Evolutionary conservation across 78 protist species (phyloP).

Genomic region (Dictyostelium purpureum): DNA sequence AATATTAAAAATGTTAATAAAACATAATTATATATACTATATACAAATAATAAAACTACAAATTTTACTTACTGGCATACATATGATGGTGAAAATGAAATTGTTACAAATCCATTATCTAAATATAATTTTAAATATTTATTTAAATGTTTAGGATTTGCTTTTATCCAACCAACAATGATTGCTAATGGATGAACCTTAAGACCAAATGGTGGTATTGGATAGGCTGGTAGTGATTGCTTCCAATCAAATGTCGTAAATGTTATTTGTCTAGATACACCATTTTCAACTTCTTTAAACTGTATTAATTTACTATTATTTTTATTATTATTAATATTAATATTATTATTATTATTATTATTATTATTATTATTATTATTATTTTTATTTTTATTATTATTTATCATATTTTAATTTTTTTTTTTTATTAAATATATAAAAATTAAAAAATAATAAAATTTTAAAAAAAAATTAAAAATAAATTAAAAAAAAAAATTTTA

Average conservation of each 20-base stretch:
- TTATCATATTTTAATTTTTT: too few relatives aligned
- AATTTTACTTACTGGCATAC: constrained; percentile 25
- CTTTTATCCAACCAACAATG: constrained; percentile 49
- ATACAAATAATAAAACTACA: neutral
- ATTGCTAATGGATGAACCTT: constrained; percentile 29
- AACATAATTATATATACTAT: neutral
- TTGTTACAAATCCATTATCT: constrained; percentile 55
- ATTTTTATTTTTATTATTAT: too few relatives aligned
- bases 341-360: too few relatives aligned
- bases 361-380: too few relatives aligned
- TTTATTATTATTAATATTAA: too few relatives aligned
- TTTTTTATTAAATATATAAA: too few relatives aligned
- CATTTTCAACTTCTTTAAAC: too few relatives aligned
- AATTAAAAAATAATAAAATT: too few relatives aligned
- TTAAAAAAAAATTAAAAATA: too few relatives aligned
- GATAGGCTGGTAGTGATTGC: neutral
- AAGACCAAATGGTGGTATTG: constrained; percentile 46
- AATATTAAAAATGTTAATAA: neutral
- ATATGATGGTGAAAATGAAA: constrained; percentile 34
- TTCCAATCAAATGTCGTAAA: neutral
- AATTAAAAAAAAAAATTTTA: too few relatives aligned
- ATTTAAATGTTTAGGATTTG: constrained; percentile 9
- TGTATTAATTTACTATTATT: too few relatives aligned
- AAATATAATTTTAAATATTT: constrained; percentile 24
- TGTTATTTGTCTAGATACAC: neutral